These are phyloP conservation scores for Hebeloma cylindrosporum DNA, from an alignment of 768 basidiomycete genomes.

Conservation along the genomic window DNA sequence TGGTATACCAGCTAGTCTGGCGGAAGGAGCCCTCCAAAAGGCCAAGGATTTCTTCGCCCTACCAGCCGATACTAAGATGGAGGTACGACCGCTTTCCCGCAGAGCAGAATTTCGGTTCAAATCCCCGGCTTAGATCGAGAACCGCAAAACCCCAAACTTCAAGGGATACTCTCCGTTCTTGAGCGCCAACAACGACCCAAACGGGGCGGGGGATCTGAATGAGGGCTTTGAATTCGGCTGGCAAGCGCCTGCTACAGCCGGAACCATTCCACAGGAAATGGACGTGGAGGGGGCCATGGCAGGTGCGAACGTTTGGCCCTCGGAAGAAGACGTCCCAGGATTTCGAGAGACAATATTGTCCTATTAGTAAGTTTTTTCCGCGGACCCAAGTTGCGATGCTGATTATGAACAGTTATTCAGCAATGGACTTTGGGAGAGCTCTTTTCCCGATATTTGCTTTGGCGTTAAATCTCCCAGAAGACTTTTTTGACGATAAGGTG, in stretches of 20 bases:
- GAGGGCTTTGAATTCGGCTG: slow-evolving; percentile 89
- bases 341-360: slow-evolving; percentile 59
- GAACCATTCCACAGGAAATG: slow-evolving; percentile 18
- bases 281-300: slow-evolving; percentile 55
- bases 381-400: background rate
- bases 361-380: slow-evolving; percentile 58
- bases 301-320: slow-evolving; percentile 80
- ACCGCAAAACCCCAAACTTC: slow-evolving; percentile 66
- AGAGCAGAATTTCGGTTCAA: background rate
- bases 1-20: slow-evolving; percentile 55
- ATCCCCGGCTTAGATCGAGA: slow-evolving; percentile 52
- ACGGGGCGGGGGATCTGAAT: slow-evolving; percentile 82
- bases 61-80: slow-evolving; percentile 61
- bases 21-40: slow-evolving; percentile 44
- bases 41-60: slow-evolving; percentile 69
- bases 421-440: slow-evolving; percentile 47
- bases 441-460: slow-evolving; percentile 87
- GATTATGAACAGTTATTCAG: slow-evolving; percentile 32
- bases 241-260: slow-evolving; percentile 43
- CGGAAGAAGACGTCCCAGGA: slow-evolving; percentile 43
- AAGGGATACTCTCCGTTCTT: slow-evolving; percentile 73
- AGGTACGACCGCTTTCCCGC: slow-evolving; percentile 39
- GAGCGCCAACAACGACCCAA: slow-evolving; percentile 73
- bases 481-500: slow-evolving; percentile 84
- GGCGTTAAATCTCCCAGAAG: slow-evolving; percentile 69